These are phyloP conservation scores for Scleroderma citrinum DNA, from an alignment of 768 basidiomycete species.

Conservation along the genomic window DNA sequence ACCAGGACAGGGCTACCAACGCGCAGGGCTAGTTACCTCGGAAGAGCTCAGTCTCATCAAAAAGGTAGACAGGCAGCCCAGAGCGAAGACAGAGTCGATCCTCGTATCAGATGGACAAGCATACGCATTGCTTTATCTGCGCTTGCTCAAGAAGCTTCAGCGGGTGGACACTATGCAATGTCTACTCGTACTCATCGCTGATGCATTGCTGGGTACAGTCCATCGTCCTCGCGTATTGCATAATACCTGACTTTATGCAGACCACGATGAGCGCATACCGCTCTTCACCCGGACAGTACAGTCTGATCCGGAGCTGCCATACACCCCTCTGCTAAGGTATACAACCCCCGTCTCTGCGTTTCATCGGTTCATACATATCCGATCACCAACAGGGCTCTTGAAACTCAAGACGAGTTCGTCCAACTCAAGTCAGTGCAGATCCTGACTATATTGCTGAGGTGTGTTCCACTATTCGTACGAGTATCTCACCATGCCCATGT, in stretches of 20 bases:
- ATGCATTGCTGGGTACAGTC: constrained; percentile 71
- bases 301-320: constrained; percentile 75
- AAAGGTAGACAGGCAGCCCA: constrained; percentile 80
- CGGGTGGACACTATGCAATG: constrained; percentile 84
- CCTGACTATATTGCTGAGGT: constrained; percentile 81
- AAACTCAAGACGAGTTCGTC: constrained; percentile 90
- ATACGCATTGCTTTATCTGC: constrained; percentile 87
- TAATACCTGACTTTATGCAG: constrained; percentile 31
- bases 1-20: constrained; percentile 77
- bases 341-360: constrained; percentile 3
- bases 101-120: constrained; percentile 76
- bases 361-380: not conserved
- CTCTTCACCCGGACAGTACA: constrained; percentile 61
- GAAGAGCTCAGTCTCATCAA: constrained; percentile 88
- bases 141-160: constrained; percentile 80
- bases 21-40: constrained; percentile 81
- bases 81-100: constrained; percentile 66
- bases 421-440: constrained; percentile 88
- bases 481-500: constrained; percentile 2
- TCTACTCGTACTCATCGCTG: constrained; percentile 80
- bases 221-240: not conserved
- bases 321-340: constrained; percentile 71
- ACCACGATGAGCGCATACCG: constrained; percentile 82
- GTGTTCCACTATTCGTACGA: constrained; percentile 11
- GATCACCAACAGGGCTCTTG: constrained; percentile 47